Percentiles rank a stretch among this genome's conserved stretches.
phyloP scores from a whole-genome alignment of 768 basidiomycete species.

The Suillus lakei region DNA sequence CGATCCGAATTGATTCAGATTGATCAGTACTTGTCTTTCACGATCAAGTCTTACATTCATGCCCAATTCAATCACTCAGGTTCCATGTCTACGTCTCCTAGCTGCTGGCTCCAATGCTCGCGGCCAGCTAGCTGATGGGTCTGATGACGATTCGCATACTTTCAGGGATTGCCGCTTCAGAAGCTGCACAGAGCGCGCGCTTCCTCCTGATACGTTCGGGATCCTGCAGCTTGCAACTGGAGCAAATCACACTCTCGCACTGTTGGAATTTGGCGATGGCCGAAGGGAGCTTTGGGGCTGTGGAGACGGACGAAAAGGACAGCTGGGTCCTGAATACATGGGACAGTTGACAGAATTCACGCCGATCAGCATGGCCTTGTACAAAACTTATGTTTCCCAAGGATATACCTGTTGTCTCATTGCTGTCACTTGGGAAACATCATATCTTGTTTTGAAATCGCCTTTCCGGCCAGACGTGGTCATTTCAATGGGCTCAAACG shows the following conservation, averaged over 20 bases:
- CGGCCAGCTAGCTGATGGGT: conserved; percentile 50
- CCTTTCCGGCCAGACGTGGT: conserved; percentile 52
- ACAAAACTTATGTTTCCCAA: conserved; percentile 34
- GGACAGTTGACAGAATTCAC: conserved; percentile 42
- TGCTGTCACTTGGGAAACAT: conserved; percentile 84
- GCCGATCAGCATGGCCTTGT: conserved; percentile 48
- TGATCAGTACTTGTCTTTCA: neutral
- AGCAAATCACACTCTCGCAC: conserved; percentile 78
- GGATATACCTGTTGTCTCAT: conserved; percentile 54
- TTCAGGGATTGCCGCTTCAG: conserved; percentile 45
- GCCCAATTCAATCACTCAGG: neutral
- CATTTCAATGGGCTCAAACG: conserved; percentile 83
- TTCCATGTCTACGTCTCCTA: conserved; percentile 27
- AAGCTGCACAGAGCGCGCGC: conserved; percentile 19
- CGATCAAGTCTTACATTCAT: neutral
- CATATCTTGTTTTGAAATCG: conserved; percentile 65
- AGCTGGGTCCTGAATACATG: conserved; percentile 60
- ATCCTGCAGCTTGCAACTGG: conserved; percentile 66
- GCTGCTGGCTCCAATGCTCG: conserved; percentile 54
- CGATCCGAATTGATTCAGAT: neutral
- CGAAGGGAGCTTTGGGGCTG: conserved; percentile 66
- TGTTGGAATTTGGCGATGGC: conserved; percentile 49
- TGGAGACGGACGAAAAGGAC: conserved; percentile 73
- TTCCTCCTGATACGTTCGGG: conserved; percentile 28
- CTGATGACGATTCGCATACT: conserved; percentile 41